Percentiles rank a stretch among this genome's conserved stretches.
Evolutionary conservation across 1,284 basidiomycete species (phyloP).

Genomic region (Malassezia pachydermatis): DNA sequence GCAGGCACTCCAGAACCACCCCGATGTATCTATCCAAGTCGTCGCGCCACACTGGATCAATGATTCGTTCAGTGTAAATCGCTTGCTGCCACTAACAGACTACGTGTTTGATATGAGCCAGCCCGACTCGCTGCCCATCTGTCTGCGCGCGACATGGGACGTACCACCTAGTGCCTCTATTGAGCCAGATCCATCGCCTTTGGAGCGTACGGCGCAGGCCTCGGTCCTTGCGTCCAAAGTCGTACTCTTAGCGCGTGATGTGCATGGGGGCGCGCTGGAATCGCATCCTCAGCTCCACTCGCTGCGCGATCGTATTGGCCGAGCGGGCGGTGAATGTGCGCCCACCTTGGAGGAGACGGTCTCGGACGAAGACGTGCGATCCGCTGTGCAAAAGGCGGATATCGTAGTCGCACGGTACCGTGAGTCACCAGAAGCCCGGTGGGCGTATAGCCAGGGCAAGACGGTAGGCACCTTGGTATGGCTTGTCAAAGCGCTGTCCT

Average conservation of each 20-base stretch:
- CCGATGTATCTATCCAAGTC: slow-evolving; percentile 55
- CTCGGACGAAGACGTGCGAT: slow-evolving; percentile 21
- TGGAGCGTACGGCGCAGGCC: not conserved
- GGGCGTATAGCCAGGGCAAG: slow-evolving; percentile 58
- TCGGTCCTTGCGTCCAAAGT: slow-evolving; percentile 20
- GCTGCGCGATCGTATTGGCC: slow-evolving; percentile 8
- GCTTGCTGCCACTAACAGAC: slow-evolving; percentile 53
- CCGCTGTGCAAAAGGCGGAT: slow-evolving; percentile 52
- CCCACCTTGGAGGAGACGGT: slow-evolving; percentile 54
- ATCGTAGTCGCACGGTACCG: slow-evolving; percentile 62
- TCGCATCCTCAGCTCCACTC: slow-evolving; percentile 14
- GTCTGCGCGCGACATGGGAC: slow-evolving; percentile 19
- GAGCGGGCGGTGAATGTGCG: slow-evolving; percentile 46
- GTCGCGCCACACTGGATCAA: slow-evolving; percentile 74
- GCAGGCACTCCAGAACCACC: slow-evolving; percentile 51
- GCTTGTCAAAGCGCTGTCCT: slow-evolving; percentile 66
- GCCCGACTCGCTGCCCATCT: slow-evolving; percentile 30
- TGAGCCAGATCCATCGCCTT: slow-evolving; percentile 21
- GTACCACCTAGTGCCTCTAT: slow-evolving; percentile 18
- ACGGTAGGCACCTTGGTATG: slow-evolving; percentile 68
- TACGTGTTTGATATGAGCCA: slow-evolving; percentile 61
- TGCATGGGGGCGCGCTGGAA: slow-evolving; percentile 19
- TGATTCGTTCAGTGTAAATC: slow-evolving; percentile 61
- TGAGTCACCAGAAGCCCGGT: slow-evolving; percentile 60
- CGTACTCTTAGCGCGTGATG: slow-evolving; percentile 28